Conservation (phyloP, 2,329 filamentous ascomycete species). For the Phaeosphaeria sp. region DNA sequence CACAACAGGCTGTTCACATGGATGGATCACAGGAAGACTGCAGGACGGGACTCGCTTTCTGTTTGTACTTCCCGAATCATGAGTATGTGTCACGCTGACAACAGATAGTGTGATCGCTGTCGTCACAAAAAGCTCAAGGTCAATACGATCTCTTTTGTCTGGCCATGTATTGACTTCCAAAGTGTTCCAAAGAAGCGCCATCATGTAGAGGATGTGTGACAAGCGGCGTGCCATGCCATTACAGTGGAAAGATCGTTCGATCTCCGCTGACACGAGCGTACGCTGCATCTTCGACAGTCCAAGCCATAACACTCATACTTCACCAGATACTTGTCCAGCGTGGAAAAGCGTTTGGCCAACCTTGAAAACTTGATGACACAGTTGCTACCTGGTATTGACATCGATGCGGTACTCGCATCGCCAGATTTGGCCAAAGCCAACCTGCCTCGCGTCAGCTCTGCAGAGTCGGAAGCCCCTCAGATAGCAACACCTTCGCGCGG, state of each 20-base stretch:
- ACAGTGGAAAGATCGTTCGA: constrained; percentile 30
- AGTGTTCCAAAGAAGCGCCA: constrained; percentile 35
- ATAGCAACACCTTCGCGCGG: background rate
- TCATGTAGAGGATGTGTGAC: constrained; percentile 26
- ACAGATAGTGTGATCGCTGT: constrained; percentile 28
- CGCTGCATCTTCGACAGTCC: background rate
- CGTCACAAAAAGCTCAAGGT: constrained; percentile 33
- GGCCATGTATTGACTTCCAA: background rate
- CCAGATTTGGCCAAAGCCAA: constrained; percentile 16
- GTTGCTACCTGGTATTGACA: constrained; percentile 26
- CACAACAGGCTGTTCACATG: background rate
- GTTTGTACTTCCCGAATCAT: constrained; percentile 5
- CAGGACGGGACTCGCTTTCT: constrained; percentile 16
- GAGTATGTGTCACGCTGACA: constrained; percentile 5
- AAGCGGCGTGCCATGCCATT: constrained; percentile 27
- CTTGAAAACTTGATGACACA: constrained; percentile 27
- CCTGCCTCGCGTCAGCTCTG: background rate
- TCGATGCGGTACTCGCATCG: constrained; percentile 26
- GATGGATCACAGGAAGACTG: constrained; percentile 2
- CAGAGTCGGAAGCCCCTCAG: background rate
- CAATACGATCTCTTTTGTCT: background rate
- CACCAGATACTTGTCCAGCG: constrained; percentile 24
- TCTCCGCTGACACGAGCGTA: constrained; percentile 33
- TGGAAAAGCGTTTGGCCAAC: constrained; percentile 28
- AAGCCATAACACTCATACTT: background rate